Conservation (phyloP, 225 moss, liverwort and hornwort species). For the Asterella californica region DNA sequence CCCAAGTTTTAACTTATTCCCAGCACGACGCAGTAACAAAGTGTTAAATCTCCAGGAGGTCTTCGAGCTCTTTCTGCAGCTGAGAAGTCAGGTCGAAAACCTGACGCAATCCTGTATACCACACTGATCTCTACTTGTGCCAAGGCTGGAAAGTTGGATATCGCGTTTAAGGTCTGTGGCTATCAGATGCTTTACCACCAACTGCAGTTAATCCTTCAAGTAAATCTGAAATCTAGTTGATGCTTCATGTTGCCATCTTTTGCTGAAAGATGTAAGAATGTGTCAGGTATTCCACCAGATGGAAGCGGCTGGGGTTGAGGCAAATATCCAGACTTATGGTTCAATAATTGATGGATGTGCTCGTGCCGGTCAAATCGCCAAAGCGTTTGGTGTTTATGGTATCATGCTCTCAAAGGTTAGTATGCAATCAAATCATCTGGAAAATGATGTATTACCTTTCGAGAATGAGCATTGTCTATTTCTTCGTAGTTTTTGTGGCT, state of each 20-base stretch:
- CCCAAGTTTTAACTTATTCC: not conserved
- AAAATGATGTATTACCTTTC: not conserved
- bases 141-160: conserved; percentile 88
- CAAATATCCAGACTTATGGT: conserved; percentile 78
- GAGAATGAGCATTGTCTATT: not conserved
- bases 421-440: not conserved
- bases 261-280: not conserved
- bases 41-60: conserved; percentile 55
- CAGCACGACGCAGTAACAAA: not conserved
- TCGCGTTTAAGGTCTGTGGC: conserved; percentile 76
- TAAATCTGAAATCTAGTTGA: not conserved
- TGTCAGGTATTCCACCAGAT: conserved; percentile 90
- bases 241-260: not conserved
- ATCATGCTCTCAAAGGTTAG: conserved; percentile 94
- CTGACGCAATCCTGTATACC: conserved; percentile 86
- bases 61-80: conserved; percentile 71
- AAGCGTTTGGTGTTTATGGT: conserved; percentile 98
- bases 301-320: conserved; percentile 62
- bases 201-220: not conserved
- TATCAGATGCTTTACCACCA: not conserved
- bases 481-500: not conserved
- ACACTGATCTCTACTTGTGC: conserved; percentile 81
- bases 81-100: conserved; percentile 70
- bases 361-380: conserved; percentile 84
- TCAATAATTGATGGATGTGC: conserved; percentile 99